phyloP scores from a whole-genome alignment of 331 rosid species.

The Prunus yedoensis region DNA sequence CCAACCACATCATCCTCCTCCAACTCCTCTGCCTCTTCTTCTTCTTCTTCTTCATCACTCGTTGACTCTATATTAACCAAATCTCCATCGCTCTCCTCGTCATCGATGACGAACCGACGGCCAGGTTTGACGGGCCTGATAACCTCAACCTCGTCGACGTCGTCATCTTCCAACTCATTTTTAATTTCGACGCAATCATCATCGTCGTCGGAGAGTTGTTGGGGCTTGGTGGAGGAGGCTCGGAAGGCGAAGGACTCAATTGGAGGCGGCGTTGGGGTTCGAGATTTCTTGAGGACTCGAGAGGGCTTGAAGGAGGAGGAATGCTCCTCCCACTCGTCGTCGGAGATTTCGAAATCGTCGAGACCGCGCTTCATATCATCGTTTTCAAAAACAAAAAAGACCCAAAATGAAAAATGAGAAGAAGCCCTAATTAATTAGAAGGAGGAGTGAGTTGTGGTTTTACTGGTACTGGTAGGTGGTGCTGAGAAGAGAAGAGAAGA shows the following conservation, averaged over 20 bases:
- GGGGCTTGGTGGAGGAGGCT: slow-evolving; percentile 32
- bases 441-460: not conserved
- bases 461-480: not conserved
- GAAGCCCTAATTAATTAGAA: not conserved
- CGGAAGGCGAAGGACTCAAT: slow-evolving; percentile 75
- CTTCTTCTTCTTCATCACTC: slow-evolving; percentile 43
- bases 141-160: slow-evolving; percentile 37
- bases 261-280: slow-evolving; percentile 49
- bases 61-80: slow-evolving; percentile 41
- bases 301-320: slow-evolving; percentile 87
- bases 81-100: slow-evolving; percentile 57
- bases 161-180: slow-evolving; percentile 68
- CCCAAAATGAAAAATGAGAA: not conserved
- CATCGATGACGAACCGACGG: slow-evolving; percentile 71
- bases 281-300: slow-evolving; percentile 51
- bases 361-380: slow-evolving; percentile 70
- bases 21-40: slow-evolving; percentile 25
- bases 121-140: slow-evolving; percentile 45
- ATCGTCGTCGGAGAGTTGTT: slow-evolving; percentile 19
- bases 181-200: slow-evolving; percentile 57
- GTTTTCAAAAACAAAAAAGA: not conserved
- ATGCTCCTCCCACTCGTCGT: slow-evolving; percentile 89
- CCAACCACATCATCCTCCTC: slow-evolving; percentile 67
- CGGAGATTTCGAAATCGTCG: slow-evolving; percentile 71
- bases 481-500: not conserved